phyloP scores from a whole-genome alignment of 139 green algal genomes.

The Pleodorina starrii region DNA sequence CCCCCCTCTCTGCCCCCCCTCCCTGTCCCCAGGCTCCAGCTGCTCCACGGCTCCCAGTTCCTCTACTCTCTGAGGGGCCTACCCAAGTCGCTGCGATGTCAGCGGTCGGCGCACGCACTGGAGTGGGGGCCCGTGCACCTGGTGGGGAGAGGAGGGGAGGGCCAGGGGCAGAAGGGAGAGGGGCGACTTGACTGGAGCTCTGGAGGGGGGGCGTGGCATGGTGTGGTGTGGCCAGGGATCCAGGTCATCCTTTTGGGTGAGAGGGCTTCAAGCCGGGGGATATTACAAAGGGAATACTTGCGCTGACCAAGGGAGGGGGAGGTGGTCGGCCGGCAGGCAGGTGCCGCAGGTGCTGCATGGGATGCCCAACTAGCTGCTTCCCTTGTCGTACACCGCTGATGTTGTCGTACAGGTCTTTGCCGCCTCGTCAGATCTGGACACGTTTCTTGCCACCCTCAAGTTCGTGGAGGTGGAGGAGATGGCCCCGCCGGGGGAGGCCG shows the following conservation, averaged over 20 bases:
- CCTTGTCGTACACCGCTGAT: neutral
- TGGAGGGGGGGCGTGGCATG: neutral
- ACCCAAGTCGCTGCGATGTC: conserved; percentile 40
- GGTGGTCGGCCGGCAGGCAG: no score
- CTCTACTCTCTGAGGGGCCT: conserved; percentile 58
- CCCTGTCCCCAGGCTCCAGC: conserved; percentile 45
- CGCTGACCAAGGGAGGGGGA: no score
- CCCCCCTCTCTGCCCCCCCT: neutral
- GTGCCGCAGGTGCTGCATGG: neutral
- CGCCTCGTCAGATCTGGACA: conserved; percentile 37
- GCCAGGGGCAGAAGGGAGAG: no score
- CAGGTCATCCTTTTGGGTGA: neutral
- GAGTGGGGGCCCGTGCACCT: conserved; percentile 51
- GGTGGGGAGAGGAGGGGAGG: neutral
- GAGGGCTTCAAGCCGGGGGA: neutral
- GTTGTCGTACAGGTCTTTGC: conserved; percentile 42
- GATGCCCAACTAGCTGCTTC: neutral
- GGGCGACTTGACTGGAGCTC: neutral
- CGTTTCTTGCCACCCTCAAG: conserved; percentile 50
- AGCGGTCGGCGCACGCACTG: conserved; percentile 23
- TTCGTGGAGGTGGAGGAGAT: conserved; percentile 43
- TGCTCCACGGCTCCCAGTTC: conserved; percentile 61
- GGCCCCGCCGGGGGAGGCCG: neutral
- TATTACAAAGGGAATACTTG: no score
- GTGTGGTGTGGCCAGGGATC: neutral